phyloP scores from a whole-genome alignment of 1,139 yeast genomes.

The Debaryomyces robertsiae region DNA sequence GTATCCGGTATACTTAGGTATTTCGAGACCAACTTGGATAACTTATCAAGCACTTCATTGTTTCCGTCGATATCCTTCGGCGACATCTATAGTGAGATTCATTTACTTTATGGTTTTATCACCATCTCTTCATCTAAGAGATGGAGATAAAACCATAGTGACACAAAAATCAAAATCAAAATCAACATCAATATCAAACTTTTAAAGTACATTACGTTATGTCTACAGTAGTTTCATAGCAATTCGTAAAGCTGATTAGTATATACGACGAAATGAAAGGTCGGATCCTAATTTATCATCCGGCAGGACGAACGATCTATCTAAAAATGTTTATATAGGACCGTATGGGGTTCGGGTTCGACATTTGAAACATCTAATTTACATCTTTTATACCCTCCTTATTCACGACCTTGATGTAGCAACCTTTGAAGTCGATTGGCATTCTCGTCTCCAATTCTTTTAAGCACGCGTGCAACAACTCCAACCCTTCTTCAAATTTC shows the following conservation, averaged over 20 bases:
- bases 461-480: constrained; percentile 71
- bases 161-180: no score
- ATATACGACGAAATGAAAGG: constrained; percentile 2
- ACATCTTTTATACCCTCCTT: constrained; percentile 61
- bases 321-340: no score
- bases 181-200: no score
- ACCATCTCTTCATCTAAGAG: not conserved
- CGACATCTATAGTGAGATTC: constrained; percentile 3
- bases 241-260: constrained; percentile 7
- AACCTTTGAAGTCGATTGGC: constrained; percentile 97
- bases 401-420: constrained; percentile 74
- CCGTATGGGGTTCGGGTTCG: not conserved
- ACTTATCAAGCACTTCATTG: not conserved
- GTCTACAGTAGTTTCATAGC: constrained; percentile 1
- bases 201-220: not conserved
- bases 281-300: not conserved
- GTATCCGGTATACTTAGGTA: constrained; percentile 23
- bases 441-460: constrained; percentile 81
- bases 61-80: not conserved
- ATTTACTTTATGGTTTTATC: not conserved
- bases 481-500: constrained; percentile 76
- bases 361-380: constrained; percentile 4
- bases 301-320: no score
- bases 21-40: constrained; percentile 12
- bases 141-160: constrained; percentile 2